Evolutionary conservation across 2,329 filamentous ascomycete genomes (phyloP).

Genomic region (Emericellopsis cladophorae): DNA sequence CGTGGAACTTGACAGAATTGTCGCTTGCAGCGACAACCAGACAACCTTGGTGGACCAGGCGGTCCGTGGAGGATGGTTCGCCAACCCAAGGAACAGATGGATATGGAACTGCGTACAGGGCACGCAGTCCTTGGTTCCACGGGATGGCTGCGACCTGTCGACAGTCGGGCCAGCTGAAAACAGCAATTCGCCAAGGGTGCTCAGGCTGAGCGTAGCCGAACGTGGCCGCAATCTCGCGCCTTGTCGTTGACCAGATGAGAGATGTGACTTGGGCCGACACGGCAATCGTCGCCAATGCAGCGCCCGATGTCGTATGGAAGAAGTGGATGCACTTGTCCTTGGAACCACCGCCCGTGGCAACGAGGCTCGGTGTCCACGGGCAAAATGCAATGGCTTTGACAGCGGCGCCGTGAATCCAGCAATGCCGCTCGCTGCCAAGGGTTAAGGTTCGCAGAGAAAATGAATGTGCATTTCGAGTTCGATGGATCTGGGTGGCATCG

Average conservation of each 20-base stretch:
- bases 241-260: slow-evolving; percentile 76
- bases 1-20: slow-evolving; percentile 87
- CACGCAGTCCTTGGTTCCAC: slow-evolving; percentile 68
- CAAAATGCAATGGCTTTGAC: slow-evolving; percentile 97
- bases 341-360: slow-evolving; percentile 86
- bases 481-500: slow-evolving; percentile 12
- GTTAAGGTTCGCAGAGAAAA: slow-evolving; percentile 34
- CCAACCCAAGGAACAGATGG: slow-evolving; percentile 33
- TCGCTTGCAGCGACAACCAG: slow-evolving; percentile 89
- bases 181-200: slow-evolving; percentile 76
- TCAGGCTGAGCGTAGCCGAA: slow-evolving; percentile 91
- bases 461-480: slow-evolving; percentile 13
- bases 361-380: slow-evolving; percentile 76
- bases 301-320: slow-evolving; percentile 75
- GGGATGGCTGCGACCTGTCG: slow-evolving; percentile 74
- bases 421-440: slow-evolving; percentile 50
- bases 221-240: slow-evolving; percentile 80
- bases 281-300: slow-evolving; percentile 77
- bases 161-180: slow-evolving; percentile 92
- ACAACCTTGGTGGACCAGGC: slow-evolving; percentile 34
- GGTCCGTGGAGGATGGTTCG: slow-evolving; percentile 10
- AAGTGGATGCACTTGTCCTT: slow-evolving; percentile 96
- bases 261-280: slow-evolving; percentile 90
- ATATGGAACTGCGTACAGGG: slow-evolving; percentile 80
- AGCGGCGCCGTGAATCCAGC: slow-evolving; percentile 70